These are phyloP conservation scores for Spencermartinsiella ligniputridi DNA, from an alignment of 1,139 yeast species.

Conservation along the genomic window DNA sequence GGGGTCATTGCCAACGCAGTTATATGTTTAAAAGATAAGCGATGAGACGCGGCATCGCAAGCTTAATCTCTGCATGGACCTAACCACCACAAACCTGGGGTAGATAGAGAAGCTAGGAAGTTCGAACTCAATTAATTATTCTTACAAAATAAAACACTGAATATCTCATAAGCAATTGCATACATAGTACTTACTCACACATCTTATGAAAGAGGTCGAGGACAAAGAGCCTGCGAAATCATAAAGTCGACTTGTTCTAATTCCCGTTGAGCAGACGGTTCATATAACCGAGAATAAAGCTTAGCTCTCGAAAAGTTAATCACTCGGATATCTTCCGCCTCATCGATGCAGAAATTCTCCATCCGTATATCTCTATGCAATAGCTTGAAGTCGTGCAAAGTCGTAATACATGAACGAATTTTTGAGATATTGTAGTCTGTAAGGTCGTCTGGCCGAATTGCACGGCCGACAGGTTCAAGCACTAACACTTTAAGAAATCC, in stretches of 20 bases:
- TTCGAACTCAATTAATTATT: too few species aligned
- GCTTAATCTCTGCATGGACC: too few species aligned
- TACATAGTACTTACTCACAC: too few species aligned
- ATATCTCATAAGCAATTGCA: too few species aligned
- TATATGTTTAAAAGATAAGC: too few species aligned
- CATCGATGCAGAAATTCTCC: conserved; percentile 22
- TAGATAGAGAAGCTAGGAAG: too few species aligned
- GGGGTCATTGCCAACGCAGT: too few species aligned
- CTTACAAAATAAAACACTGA: too few species aligned
- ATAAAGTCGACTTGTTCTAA: conserved; percentile 32
- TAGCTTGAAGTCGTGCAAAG: conserved; percentile 22
- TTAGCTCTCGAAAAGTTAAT: conserved; percentile 22
- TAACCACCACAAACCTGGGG: too few species aligned
- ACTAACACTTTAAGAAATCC: conserved; percentile 24
- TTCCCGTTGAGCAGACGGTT: conserved; percentile 23
- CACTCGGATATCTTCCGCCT: conserved; percentile 19
- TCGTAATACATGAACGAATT: conserved; percentile 21
- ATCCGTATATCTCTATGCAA: conserved; percentile 23
- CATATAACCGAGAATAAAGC: conserved; percentile 24
- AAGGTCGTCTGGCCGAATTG: conserved; percentile 17
- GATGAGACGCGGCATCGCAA: too few species aligned
- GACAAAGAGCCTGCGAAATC: conserved; percentile 12
- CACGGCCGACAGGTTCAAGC: conserved; percentile 25
- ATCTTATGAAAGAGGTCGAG: too few species aligned
- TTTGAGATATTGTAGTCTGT: conserved; percentile 12